Percentiles rank a stretch among this genome's conserved stretches.
Evolutionary conservation across 768 basidiomycete genomes (phyloP).

Genomic region (Mrakia frigida): DNA sequence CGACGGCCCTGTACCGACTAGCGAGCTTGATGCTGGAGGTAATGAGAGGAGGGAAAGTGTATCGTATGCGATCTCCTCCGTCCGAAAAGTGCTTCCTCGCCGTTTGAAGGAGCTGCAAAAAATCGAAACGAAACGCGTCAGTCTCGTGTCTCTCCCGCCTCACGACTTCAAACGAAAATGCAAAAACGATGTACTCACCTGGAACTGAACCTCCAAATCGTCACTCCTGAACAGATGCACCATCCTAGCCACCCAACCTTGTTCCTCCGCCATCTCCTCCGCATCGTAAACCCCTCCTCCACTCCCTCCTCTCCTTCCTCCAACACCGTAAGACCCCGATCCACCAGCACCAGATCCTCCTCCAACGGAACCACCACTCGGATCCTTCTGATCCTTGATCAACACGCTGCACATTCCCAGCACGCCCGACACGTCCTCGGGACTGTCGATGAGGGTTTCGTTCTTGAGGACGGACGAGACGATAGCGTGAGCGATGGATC

Average conservation of each 20-base stretch:
- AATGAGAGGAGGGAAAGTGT: constrained; percentile 93
- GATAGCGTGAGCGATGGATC: constrained; percentile 89
- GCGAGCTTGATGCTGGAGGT: constrained; percentile 89
- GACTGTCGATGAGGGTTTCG: constrained; percentile 87
- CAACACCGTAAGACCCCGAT: constrained; percentile 19
- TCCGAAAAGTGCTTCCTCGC: constrained; percentile 77
- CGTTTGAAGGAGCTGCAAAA: constrained; percentile 73
- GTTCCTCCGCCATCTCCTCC: constrained; percentile 94
- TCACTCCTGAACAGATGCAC: constrained; percentile 90
- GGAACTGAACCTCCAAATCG: constrained; percentile 79
- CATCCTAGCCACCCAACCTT: constrained; percentile 98
- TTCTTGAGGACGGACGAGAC: constrained; percentile 93
- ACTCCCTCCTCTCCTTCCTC: constrained; percentile 45
- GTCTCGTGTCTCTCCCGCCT: background rate
- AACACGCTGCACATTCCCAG: constrained; percentile 87
- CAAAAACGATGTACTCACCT: constrained; percentile 53
- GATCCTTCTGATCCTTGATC: constrained; percentile 63
- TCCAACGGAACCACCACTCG: constrained; percentile 46
- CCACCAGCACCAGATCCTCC: constrained; percentile 45
- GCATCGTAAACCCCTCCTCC: constrained; percentile 55
- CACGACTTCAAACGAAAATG: background rate
- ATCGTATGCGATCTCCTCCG: constrained; percentile 91
- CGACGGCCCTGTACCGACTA: constrained; percentile 56
- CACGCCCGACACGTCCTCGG: constrained; percentile 90
- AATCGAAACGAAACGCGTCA: background rate